A percentile compares a stretch with the other conserved stretches of the same genome.
Evolutionary conservation across 805 yeast species (phyloP).

Genomic region (Teunomyces barrocoloradensis): DNA sequence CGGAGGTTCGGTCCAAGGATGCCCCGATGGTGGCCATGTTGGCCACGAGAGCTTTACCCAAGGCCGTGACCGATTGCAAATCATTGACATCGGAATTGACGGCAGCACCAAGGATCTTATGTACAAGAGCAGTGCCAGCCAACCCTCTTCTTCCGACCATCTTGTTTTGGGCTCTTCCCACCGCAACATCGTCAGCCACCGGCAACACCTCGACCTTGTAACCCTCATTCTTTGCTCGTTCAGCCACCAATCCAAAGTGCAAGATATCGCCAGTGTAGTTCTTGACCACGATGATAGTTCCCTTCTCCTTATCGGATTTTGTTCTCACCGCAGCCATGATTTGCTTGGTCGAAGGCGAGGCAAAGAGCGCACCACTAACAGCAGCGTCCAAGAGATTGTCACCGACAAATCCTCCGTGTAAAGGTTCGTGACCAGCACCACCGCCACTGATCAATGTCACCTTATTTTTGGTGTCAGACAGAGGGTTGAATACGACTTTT

Average conservation of each 20-base stretch:
- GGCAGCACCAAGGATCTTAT: conserved; percentile 80
- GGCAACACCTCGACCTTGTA: conserved; percentile 67
- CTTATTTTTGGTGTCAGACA: conserved; percentile 43
- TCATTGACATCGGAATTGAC: conserved; percentile 39
- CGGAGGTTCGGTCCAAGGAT: conserved; percentile 83
- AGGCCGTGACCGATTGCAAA: conserved; percentile 51
- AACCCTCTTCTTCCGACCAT: conserved; percentile 93
- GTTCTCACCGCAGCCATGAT: conserved; percentile 70
- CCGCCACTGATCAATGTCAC: conserved; percentile 85
- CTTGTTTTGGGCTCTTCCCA: conserved; percentile 84
- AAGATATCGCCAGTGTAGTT: conserved; percentile 94
- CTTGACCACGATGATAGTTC: conserved; percentile 78
- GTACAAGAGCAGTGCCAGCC: conserved; percentile 87
- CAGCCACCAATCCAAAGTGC: conserved; percentile 90
- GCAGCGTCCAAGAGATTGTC: conserved; percentile 80
- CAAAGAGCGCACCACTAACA: conserved; percentile 88
- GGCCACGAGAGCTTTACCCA: conserved; percentile 60
- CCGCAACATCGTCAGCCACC: conserved; percentile 92
- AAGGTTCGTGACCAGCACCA: conserved; percentile 94
- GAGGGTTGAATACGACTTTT: conserved; percentile 49
- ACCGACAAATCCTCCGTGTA: conserved; percentile 91
- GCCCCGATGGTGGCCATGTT: conserved; percentile 85
- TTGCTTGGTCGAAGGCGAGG: conserved; percentile 93
- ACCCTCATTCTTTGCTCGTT: conserved; percentile 79
- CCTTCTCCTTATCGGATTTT: conserved; percentile 47